Evolutionary conservation across 352 stramenopile genomes (phyloP), one percentile per base, ranked within the genome.

Genomic region (Pythium folliculosum): DNA sequence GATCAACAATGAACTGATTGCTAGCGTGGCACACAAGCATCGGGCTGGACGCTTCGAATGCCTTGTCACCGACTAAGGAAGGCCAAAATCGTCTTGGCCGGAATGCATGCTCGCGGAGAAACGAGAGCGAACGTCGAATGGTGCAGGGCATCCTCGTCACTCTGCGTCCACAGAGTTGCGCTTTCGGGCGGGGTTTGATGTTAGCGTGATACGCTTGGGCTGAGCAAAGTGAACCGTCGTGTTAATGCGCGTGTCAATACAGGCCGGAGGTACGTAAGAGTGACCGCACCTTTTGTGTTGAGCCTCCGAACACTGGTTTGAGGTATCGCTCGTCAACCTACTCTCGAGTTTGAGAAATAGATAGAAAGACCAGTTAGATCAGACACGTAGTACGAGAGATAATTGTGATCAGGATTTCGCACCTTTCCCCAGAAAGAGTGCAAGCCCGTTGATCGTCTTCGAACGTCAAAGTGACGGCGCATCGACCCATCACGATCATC

Each of bases 401-500:
- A n/a, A 47, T n/a, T n/a, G 40, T 21, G 14, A 47, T 47, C 5
- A 13, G 25, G 14, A 10, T 16, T 35, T 25, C 64, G 23, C 70
- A 90, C 81, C 60, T 85, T 88, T 32, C 77, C 80, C 80, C 81
- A 91, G 52, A 91, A 91, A 7, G 80, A 84, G 25, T 86, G 77
- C 38, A 89, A 63, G 13, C 73, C 74, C 14, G 58, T 83, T 21
- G 69, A 67, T 25, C 64, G 75, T 21, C 56, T 66, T 35, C 72
- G 67, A 23, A 75, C 45, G 5, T 67, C 38, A 16, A 70, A 75
- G 27, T 63, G 53, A 14, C 72, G 75, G 37, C 60, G 65, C n/a
- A 2, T 53, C 13, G n/a, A 25, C 5, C 19, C 35, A 22, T 44
- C 60, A 8, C 61, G 22, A 0, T 69, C 70, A 32, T 75, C 77